These are phyloP conservation scores for Aspergillus novoparasiticus DNA, from an alignment of 2,329 filamentous ascomycete species.

Conservation along the genomic window DNA sequence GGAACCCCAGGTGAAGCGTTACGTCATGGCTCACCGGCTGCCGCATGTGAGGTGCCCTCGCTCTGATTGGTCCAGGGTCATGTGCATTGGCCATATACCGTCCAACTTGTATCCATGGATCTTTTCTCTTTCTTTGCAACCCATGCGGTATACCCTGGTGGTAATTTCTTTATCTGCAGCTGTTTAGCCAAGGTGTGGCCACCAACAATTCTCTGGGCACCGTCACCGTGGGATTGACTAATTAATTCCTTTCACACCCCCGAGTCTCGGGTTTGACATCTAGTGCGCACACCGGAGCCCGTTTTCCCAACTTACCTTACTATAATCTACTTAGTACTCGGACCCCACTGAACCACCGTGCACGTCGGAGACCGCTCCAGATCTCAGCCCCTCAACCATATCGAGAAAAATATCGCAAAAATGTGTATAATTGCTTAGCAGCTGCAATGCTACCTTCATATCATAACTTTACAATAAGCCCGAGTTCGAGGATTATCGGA, in stretches of 20 bases:
- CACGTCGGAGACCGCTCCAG: neutral
- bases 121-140: neutral
- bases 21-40: conserved; percentile 11
- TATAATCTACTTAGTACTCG: neutral
- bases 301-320: neutral
- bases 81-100: neutral
- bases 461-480: neutral
- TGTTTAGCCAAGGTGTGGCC: neutral
- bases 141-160: neutral
- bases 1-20: conserved; percentile 14
- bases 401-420: neutral
- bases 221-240: neutral
- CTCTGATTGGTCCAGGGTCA: conserved; percentile 1
- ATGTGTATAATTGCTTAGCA: neutral
- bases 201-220: neutral
- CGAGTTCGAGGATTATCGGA: neutral
- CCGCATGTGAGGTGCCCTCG: neutral
- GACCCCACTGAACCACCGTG: neutral
- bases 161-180: neutral
- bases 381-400: neutral
- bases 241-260: neutral
- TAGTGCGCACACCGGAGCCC: neutral
- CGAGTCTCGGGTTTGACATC: neutral
- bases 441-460: neutral
- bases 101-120: neutral